Percentiles rank a stretch among this genome's conserved stretches.
Conservation (phyloP, 768 basidiomycete species). For the Phlegmacium glaucopus region DNA sequence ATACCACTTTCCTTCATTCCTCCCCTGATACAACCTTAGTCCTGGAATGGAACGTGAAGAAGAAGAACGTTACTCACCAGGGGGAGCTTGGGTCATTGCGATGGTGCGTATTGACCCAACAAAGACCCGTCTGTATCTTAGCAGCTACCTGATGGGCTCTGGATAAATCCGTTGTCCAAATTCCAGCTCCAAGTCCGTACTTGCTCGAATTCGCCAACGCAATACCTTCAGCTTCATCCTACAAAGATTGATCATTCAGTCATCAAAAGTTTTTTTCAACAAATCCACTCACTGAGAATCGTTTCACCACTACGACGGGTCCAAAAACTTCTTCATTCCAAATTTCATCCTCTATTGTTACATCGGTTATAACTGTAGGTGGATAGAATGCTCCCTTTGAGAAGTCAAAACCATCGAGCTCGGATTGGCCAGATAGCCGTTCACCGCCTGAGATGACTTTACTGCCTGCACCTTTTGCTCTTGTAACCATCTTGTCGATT, state of each 20-base stretch:
- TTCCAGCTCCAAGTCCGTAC: conserved; percentile 78
- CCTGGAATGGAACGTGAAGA: too few species aligned
- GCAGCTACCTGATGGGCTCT: conserved; percentile 73
- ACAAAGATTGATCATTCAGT: conserved; percentile 3
- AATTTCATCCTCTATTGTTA: conserved; percentile 54
- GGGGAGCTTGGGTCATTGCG: conserved; percentile 88
- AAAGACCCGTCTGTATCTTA: conserved; percentile 68
- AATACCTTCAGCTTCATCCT: conserved; percentile 67
- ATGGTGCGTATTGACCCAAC: conserved; percentile 90
- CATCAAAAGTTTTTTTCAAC: neutral
- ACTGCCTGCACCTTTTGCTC: conserved; percentile 34
- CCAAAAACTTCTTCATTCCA: conserved; percentile 89
- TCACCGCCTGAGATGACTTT: conserved; percentile 60
- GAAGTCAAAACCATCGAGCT: conserved; percentile 71
- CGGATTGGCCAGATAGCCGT: conserved; percentile 58
- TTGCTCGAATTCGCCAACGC: conserved; percentile 69
- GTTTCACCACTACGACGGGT: conserved; percentile 71
- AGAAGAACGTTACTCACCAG: conserved; percentile 52
- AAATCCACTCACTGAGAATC: conserved; percentile 27
- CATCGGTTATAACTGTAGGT: conserved; percentile 69
- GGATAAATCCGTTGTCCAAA: conserved; percentile 78
- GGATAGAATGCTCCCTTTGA: conserved; percentile 72
- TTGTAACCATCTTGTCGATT: conserved; percentile 54
- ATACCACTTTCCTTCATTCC: conserved; percentile 91
- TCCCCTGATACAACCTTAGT: conserved; percentile 49